These are phyloP conservation scores for Claviceps spartinae DNA, from an alignment of 2,329 filamentous ascomycete genomes.

Conservation along the genomic window DNA sequence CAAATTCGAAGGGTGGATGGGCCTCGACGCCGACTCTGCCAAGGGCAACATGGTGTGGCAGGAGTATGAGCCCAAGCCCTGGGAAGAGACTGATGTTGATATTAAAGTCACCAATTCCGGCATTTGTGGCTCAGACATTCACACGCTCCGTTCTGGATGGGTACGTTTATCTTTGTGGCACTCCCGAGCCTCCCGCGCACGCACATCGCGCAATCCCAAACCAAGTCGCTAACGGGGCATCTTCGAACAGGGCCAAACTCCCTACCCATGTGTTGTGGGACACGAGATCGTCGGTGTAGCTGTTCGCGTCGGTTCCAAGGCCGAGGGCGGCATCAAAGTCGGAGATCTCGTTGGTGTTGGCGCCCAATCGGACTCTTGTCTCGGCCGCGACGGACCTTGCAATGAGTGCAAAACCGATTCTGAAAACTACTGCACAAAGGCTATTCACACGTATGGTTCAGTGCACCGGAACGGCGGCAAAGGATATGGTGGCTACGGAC, in stretches of 20 bases:
- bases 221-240: background rate
- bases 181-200: background rate
- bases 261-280: conserved; percentile 39
- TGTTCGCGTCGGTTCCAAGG: conserved; percentile 37
- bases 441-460: conserved; percentile 39
- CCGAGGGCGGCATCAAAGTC: conserved; percentile 34
- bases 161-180: conserved; percentile 8
- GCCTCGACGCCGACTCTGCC: conserved; percentile 24
- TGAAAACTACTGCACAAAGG: conserved; percentile 28
- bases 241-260: conserved; percentile 2
- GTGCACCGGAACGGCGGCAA: conserved; percentile 16
- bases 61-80: conserved; percentile 48
- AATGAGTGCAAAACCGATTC: conserved; percentile 26
- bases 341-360: conserved; percentile 53
- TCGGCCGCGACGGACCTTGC: conserved; percentile 25
- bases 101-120: conserved; percentile 53
- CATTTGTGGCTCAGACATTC: conserved; percentile 49
- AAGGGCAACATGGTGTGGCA: conserved; percentile 42
- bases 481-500: conserved; percentile 34
- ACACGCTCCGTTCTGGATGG: conserved; percentile 44
- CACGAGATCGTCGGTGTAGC: conserved; percentile 53
- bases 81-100: conserved; percentile 52
- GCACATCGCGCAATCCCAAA: background rate
- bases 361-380: conserved; percentile 44
- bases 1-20: conserved; percentile 40